phyloP scores from a whole-genome alignment of 2,329 filamentous ascomycete species.

The Cryphonectria nitschkei region DNA sequence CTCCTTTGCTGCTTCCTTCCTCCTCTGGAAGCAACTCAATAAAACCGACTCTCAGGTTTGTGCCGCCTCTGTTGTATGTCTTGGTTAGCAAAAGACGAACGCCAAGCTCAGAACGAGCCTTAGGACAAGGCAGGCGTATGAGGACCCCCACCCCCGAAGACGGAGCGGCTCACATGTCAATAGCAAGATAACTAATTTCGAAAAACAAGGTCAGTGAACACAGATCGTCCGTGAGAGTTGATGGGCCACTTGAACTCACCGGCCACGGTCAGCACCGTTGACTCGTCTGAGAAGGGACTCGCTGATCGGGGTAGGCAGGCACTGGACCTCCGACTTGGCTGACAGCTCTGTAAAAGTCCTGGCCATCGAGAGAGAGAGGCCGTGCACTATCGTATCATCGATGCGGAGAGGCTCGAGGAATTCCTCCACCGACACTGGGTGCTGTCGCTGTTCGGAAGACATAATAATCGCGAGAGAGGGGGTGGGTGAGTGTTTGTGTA shows the following conservation, averaged over 20 bases:
- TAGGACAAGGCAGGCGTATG: neutral
- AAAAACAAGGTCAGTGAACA: conserved; percentile 22
- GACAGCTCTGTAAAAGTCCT: conserved; percentile 54
- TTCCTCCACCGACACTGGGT: conserved; percentile 37
- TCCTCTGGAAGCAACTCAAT: conserved; percentile 59
- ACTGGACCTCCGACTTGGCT: conserved; percentile 57
- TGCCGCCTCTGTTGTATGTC: conserved; percentile 61
- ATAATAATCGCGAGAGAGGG: conserved; percentile 15
- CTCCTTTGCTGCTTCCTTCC: conserved; percentile 23
- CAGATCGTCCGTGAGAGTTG: neutral
- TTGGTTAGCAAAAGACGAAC: conserved; percentile 26
- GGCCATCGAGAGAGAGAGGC: conserved; percentile 52
- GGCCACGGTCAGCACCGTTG: conserved; percentile 44
- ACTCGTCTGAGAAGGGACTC: conserved; percentile 59
- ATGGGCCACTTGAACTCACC: conserved; percentile 46
- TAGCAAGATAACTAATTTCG: conserved; percentile 57
- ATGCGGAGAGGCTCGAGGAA: conserved; percentile 58
- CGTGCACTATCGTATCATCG: conserved; percentile 49
- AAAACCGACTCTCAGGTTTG: conserved; percentile 70
- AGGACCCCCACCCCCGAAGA: conserved; percentile 31
- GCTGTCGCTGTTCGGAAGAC: conserved; percentile 26
- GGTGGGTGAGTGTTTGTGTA: neutral
- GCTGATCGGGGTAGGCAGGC: conserved; percentile 64
- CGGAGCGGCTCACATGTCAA: conserved; percentile 63
- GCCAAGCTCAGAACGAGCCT: neutral